Evolutionary conservation across 2,329 filamentous ascomycete genomes (phyloP).

Genomic region (Diaporthe nobilis): DNA sequence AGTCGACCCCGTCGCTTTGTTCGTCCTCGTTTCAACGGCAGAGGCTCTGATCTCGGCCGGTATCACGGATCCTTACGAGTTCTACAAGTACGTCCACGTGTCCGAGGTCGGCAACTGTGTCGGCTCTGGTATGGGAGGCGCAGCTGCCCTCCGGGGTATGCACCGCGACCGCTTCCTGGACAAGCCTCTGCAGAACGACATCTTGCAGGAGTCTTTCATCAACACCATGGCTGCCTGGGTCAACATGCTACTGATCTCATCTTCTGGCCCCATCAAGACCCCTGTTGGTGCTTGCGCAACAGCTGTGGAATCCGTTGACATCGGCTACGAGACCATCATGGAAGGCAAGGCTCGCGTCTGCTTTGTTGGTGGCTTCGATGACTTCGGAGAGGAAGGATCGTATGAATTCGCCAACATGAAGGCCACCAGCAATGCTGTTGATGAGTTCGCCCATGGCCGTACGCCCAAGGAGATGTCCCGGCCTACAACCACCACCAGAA

Average conservation of each 20-base stretch:
- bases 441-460: constrained; percentile 95
- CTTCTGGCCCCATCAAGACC: constrained; percentile 98
- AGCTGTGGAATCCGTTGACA: constrained; percentile 96
- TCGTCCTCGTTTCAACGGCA: constrained; percentile 92
- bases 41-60: constrained; percentile 92
- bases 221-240: constrained; percentile 99
- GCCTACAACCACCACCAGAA: constrained; percentile 95
- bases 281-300: constrained; percentile 98
- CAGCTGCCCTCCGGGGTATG: constrained; percentile 93
- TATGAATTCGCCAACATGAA: constrained; percentile 99
- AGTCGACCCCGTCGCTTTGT: constrained; percentile 96
- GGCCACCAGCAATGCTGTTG: constrained; percentile 96
- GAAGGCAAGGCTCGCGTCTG: constrained; percentile 98
- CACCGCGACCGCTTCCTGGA: constrained; percentile 98
- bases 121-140: constrained; percentile 98
- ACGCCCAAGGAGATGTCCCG: constrained; percentile 98
- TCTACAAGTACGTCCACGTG: constrained; percentile 99
- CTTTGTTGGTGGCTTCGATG: constrained; percentile 98
- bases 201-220: constrained; percentile 99
- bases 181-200: constrained; percentile 98
- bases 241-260: constrained; percentile 98
- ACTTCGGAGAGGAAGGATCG: constrained; percentile 98
- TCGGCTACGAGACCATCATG: constrained; percentile 98
- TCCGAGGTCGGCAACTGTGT: constrained; percentile 99
- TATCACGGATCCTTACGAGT: constrained; percentile 99